Base-by-base conservation (phyloP, 495 filamentous ascomycete species). In the Neurospora hispaniola region DNA sequence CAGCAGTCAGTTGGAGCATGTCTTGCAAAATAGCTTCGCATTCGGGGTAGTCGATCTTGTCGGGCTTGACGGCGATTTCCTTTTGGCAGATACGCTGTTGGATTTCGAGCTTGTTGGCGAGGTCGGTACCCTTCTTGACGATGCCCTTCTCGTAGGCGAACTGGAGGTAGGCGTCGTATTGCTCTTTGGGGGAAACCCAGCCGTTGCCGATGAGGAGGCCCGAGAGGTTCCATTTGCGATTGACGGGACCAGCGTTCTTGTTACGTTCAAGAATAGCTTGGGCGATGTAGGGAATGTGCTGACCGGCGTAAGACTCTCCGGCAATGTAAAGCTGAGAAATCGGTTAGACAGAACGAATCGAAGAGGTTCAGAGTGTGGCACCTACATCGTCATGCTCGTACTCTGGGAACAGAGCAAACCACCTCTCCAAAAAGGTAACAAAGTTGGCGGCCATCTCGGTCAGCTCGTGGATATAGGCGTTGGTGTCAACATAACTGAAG, bases 201-300 rank as follows among this genome's bases (percentile, higher is more conserved):
- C 95, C 96, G 79, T 98, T 99, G 42, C 96, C 96, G 73, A 99
- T 99, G 18, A 99, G 80, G 43, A 99, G 85, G 18, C 96, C 96
- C 72, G 88, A 84, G n/a, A 99, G 80, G 38, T 92, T 92, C 96
- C 96, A 98, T 18, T 79, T 81, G 23, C 80, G 76, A n/a, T 78
- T 75, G 10, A 77, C 78, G 12, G 54, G 54, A 16, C 72, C 74
- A 8, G 78, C 78, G 5, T 76, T 76, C 76, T 88, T 87, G 82
- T 98, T 98, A 43, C 94, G 93, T 27, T 92, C 89, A 69, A 97
- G 86, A 66, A 99, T 96, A 31, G 90, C 92, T 73, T 90, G 89
- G 10, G 96, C 93, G 73, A 99, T 94, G 79, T 99, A 97, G 16
- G 96, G 96, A 71, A 99, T 99, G 82, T 98, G 90, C 80, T 98